phyloP scores from a whole-genome alignment of 495 filamentous ascomycete genomes.

The Penicillium argentinense region DNA sequence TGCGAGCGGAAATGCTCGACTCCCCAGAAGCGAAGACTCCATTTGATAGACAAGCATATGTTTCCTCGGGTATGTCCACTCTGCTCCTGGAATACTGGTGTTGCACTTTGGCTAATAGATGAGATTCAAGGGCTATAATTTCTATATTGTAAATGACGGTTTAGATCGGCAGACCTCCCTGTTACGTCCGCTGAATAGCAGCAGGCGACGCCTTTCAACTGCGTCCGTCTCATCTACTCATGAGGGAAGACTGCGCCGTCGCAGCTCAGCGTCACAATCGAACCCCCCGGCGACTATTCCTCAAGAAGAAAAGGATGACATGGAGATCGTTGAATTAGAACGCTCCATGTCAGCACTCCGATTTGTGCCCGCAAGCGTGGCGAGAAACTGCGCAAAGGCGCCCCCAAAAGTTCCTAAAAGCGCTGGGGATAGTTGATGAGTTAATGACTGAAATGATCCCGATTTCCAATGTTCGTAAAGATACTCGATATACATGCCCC shows the following conservation, averaged over 20 bases:
- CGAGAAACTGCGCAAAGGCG: slow-evolving; percentile 22
- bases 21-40: slow-evolving; percentile 77
- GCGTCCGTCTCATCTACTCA: slow-evolving; percentile 38
- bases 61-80: slow-evolving; percentile 65
- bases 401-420: slow-evolving; percentile 10
- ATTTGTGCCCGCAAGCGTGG: slow-evolving; percentile 76
- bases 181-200: slow-evolving; percentile 48
- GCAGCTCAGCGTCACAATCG: slow-evolving; percentile 36
- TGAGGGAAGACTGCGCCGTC: slow-evolving; percentile 39
- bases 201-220: slow-evolving; percentile 50
- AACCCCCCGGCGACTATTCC: slow-evolving; percentile 4
- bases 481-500: no score
- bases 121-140: slow-evolving; percentile 75
- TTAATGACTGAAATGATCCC: not conserved
- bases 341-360: slow-evolving; percentile 79
- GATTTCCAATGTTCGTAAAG: not conserved
- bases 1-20: slow-evolving; percentile 86
- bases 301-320: slow-evolving; percentile 37
- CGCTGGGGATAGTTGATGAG: not conserved
- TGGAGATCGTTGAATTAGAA: slow-evolving; percentile 70
- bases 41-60: slow-evolving; percentile 91
- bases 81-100: not conserved
- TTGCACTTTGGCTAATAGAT: not conserved
- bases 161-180: slow-evolving; percentile 82
- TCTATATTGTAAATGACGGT: slow-evolving; percentile 81